Percentiles rank a stretch among this genome's conserved stretches.
These are phyloP conservation scores for Apiospora arundinis DNA, from an alignment of 2,329 filamentous ascomycete species.

Conservation along the genomic window DNA sequence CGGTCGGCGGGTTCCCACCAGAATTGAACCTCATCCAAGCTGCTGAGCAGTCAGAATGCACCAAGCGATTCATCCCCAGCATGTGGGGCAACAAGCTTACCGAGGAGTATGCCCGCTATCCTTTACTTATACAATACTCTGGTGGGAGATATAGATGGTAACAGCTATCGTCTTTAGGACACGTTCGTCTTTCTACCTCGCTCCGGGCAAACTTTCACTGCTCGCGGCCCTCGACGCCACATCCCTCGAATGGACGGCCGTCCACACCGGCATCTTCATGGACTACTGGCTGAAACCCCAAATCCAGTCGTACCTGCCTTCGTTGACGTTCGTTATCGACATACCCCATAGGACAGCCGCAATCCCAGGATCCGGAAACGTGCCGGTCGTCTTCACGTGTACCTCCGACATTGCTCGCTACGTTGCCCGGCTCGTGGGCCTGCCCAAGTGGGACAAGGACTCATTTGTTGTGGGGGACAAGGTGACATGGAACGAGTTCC, in stretches of 20 bases:
- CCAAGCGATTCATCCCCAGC: slow-evolving; percentile 50
- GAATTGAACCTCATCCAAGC: slow-evolving; percentile 53
- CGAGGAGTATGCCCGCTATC: slow-evolving; percentile 34
- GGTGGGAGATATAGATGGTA: neutral
- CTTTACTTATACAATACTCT: neutral
- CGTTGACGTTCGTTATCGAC: slow-evolving; percentile 50
- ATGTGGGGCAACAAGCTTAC: slow-evolving; percentile 46
- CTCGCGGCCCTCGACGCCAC: slow-evolving; percentile 38
- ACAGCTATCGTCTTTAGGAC: neutral
- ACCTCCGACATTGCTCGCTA: slow-evolving; percentile 55
- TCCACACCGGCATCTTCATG: slow-evolving; percentile 51
- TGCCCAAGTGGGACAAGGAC: slow-evolving; percentile 50
- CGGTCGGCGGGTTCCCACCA: slow-evolving; percentile 33
- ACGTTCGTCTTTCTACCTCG: slow-evolving; percentile 18
- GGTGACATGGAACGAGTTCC: slow-evolving; percentile 51
- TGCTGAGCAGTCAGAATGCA: slow-evolving; percentile 44
- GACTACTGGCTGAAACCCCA: slow-evolving; percentile 51
- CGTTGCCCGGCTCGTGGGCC: slow-evolving; percentile 47
- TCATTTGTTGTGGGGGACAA: slow-evolving; percentile 47
- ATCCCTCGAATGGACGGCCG: slow-evolving; percentile 44
- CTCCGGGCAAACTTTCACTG: slow-evolving; percentile 24
- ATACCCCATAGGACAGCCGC: slow-evolving; percentile 50
- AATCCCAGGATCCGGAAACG: slow-evolving; percentile 56
- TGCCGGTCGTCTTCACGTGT: slow-evolving; percentile 52
- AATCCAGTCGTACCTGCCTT: slow-evolving; percentile 45